Conservation (phyloP, 116 monocot genomes). For the Cymodocea nodosa region DNA sequence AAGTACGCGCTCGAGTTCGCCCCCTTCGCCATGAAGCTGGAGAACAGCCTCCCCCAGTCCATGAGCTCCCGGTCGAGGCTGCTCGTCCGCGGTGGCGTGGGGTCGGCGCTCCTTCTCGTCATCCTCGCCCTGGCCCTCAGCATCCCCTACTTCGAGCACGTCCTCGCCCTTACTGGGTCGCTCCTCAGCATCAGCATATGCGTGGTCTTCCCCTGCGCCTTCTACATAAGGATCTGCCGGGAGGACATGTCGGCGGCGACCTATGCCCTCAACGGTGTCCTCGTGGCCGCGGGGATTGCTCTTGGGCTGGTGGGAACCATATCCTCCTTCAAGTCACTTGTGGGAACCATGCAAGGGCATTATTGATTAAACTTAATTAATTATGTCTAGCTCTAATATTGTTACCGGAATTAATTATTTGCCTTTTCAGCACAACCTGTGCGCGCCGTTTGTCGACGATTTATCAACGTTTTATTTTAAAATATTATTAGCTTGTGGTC, state of each 20-base stretch:
- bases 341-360: constrained; percentile 33
- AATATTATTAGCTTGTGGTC: no score
- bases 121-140: constrained; percentile 46
- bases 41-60: constrained; percentile 35
- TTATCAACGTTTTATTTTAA: no score
- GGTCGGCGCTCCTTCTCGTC: constrained; percentile 31
- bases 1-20: constrained; percentile 82
- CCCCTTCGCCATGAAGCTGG: constrained; percentile 59
- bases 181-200: constrained; percentile 53
- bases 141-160: constrained; percentile 56
- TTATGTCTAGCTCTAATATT: no score
- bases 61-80: constrained; percentile 24
- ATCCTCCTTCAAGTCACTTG: constrained; percentile 45
- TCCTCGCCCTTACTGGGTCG: constrained; percentile 64
- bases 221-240: constrained; percentile 69
- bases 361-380: not conserved
- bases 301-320: constrained; percentile 42
- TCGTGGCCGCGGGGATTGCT: constrained; percentile 29
- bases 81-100: constrained; percentile 34
- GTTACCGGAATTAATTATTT: no score
- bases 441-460: no score
- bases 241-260: constrained; percentile 14
- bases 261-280: constrained; percentile 19
- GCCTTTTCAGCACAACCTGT: no score
- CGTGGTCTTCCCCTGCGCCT: constrained; percentile 47